These are phyloP conservation scores for Ilyonectria mors-panacis DNA, from an alignment of 2,329 filamentous ascomycete species.

Conservation along the genomic window DNA sequence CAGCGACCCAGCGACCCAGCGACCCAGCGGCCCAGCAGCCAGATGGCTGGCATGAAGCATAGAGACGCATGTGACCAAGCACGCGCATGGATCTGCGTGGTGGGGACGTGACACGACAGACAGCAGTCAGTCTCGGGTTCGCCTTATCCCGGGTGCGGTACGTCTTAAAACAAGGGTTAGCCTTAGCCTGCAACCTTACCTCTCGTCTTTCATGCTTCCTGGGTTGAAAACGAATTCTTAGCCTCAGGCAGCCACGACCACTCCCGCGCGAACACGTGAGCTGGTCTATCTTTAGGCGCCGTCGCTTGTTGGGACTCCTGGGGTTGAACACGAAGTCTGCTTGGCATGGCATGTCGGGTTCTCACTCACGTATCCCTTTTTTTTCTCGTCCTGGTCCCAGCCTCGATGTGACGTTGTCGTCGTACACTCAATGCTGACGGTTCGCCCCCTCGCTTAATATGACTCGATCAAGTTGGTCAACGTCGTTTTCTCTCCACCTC, in stretches of 20 bases:
- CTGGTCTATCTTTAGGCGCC: conserved; percentile 1
- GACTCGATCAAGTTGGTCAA: neutral
- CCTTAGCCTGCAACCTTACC: conserved; percentile 12
- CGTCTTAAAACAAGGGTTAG: conserved; percentile 22
- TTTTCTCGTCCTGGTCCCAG: neutral
- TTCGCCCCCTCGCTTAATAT: neutral
- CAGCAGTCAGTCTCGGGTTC: conserved; percentile 8
- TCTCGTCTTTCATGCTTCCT: conserved; percentile 10
- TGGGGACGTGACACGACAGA: conserved; percentile 35
- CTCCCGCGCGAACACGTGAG: conserved; percentile 16
- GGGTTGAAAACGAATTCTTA: conserved; percentile 3
- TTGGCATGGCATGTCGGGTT: conserved; percentile 1
- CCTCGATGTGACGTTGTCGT: conserved; percentile 22
- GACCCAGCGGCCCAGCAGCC: neutral
- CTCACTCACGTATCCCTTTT: neutral
- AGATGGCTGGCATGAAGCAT: conserved; percentile 26
- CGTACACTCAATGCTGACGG: neutral
- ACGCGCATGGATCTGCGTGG: conserved; percentile 42
- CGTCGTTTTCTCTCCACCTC: neutral
- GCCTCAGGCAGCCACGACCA: conserved; percentile 2
- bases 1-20: neutral
- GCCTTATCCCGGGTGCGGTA: conserved; percentile 9
- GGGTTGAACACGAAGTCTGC: conserved; percentile 7
- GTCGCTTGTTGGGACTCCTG: neutral
- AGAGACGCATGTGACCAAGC: conserved; percentile 46